Evolutionary conservation across 2,329 filamentous ascomycete species (phyloP), one percentile per base, ranked within the genome.

Genomic region (Penicillium paneum): DNA sequence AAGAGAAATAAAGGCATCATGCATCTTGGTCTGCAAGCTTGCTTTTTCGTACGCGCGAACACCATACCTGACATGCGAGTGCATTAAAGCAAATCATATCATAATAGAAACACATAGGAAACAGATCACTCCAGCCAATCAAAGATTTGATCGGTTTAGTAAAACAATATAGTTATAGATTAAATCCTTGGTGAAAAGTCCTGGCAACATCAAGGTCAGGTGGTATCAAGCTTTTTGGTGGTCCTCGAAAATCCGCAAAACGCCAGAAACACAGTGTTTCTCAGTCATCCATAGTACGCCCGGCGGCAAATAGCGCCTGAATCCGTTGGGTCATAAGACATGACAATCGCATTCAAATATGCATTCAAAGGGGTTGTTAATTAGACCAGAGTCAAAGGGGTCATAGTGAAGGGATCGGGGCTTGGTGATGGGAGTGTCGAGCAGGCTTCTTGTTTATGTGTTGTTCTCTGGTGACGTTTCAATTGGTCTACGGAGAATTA

Each of bases 391-490:
- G 47, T 35, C 31, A 67, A 63, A 19, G 60, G 41, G 48, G 59
- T 43, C 41, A 65, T 51, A 10, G 61, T 48, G 45, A 67, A 66
- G 17, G 60, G 60, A 13, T 66, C 64, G 3, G 61, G 44, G 28
- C 61, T 55, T 5, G 67, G 68, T 1, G 67, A 69, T 19, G 59
- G 58, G 8, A 67, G 50, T 3, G 55, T 44, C 1, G 59, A 51
- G 28, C 48, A 54, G 8, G 52, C 32, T 29, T 64, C 59, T 41
- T 60, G 53, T 60, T 73, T 75, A 45, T 75, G 73, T 0, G 72
- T 74, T 19, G 71, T 71, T 49, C 63, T 65, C 35, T 72, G 59
- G 51, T 75, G 73, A 36, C 73, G 71, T 65, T 75, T 75, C 8
- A 75, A 54, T 68, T 75, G 73, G 26, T 75, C 73, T 75, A 26